These are phyloP conservation scores for Penicillium janthinellum DNA, from an alignment of 2,329 filamentous ascomycete genomes.

Conservation along the genomic window DNA sequence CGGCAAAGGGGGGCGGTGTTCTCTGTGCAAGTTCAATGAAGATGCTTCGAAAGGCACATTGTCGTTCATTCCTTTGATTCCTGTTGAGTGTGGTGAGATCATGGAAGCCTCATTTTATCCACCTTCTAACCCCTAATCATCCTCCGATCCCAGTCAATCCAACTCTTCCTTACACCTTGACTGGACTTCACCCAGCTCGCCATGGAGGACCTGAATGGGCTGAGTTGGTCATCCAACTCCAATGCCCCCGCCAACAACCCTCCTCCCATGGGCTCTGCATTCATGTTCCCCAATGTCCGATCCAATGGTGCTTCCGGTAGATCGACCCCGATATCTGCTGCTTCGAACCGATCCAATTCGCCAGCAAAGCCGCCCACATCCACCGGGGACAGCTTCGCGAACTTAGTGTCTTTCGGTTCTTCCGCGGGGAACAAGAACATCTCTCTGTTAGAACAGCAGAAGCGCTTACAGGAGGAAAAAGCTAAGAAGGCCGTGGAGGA, in stretches of 20 bases:
- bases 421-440: constrained; percentile 64
- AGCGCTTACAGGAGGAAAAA: constrained; percentile 74
- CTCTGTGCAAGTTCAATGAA: constrained; percentile 1
- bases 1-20: constrained; percentile 15
- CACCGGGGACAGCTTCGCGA: constrained; percentile 61
- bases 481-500: constrained; percentile 73
- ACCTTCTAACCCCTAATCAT: constrained; percentile 4
- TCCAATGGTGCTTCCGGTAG: constrained; percentile 45
- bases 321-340: constrained; percentile 45
- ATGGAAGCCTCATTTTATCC: constrained; percentile 5
- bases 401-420: constrained; percentile 61
- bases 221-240: constrained; percentile 47
- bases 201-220: constrained; percentile 53
- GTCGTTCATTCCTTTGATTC: constrained; percentile 2
- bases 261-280: constrained; percentile 35
- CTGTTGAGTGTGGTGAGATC: constrained; percentile 13
- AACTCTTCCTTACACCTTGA: neutral
- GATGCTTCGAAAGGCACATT: constrained; percentile 3
- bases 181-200: constrained; percentile 13
- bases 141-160: constrained; percentile 1
- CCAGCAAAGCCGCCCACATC: constrained; percentile 45
- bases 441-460: constrained; percentile 65
- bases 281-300: constrained; percentile 40
- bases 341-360: constrained; percentile 36
- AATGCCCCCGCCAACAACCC: constrained; percentile 37